A percentile compares a stretch with the other conserved stretches of the same genome.
These are phyloP conservation scores for Phoenix roebelenii DNA, from an alignment of 176 grass and related monocot species.

Conservation along the genomic window DNA sequence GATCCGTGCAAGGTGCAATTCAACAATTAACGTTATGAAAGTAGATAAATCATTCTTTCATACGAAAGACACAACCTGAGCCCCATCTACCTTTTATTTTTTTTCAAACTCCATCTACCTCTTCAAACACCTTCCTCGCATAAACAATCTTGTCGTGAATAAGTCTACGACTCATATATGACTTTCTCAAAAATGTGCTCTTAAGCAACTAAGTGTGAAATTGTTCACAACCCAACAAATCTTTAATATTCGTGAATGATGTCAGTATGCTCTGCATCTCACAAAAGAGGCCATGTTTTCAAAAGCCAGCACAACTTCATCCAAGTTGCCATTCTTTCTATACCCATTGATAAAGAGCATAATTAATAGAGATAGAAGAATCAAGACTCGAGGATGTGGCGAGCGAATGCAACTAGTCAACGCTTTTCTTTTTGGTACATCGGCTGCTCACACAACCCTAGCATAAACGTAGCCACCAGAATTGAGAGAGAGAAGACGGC, in stretches of 20 bases:
- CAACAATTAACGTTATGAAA: no score
- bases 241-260: constrained; percentile 12
- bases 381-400: constrained; percentile 15
- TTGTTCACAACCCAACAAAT: constrained; percentile 12
- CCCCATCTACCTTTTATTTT: no score
- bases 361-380: constrained; percentile 24
- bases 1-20: no score
- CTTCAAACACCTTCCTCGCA: constrained; percentile 23
- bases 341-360: constrained; percentile 30
- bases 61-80: no score
- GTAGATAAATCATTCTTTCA: no score
- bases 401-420: constrained; percentile 23
- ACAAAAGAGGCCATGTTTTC: background rate
- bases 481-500: no score
- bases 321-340: constrained; percentile 15
- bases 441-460: no score
- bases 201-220: constrained; percentile 29
- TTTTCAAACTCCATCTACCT: background rate
- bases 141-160: constrained; percentile 22
- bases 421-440: background rate
- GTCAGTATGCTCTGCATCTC: constrained; percentile 22
- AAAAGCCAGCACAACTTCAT: constrained; percentile 14
- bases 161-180: constrained; percentile 19
- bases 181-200: constrained; percentile 1
- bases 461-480: no score